Evolutionary conservation across 176 grass and related monocot species (phyloP), one percentile per base, ranked within the genome.

Genomic region (Metroxylon sagu): DNA sequence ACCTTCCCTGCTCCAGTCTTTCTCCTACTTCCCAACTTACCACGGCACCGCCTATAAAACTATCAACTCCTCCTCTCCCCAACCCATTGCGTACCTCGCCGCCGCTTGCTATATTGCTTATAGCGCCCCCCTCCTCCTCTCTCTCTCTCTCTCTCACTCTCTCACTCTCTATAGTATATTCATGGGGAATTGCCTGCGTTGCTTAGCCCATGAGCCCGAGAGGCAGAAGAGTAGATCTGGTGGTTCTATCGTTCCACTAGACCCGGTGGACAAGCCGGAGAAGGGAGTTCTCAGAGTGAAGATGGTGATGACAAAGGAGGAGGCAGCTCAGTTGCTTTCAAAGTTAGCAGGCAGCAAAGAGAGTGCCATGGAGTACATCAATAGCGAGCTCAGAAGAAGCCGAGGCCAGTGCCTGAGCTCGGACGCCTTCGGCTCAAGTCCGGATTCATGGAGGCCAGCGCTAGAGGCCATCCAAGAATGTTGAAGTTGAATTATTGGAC

Each of bases 221-320:
- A 23, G 21, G 21, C 21, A 23, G 21, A 23, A 23, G 21, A 23
- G 21, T 23, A 23, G 21, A 23, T 0, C 21, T 23, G 21, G 21
- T 23, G 21, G 21, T 23, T 23, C 21, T 1, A 23, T 23, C 21
- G 21, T 23, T 23, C 21, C 21, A 23, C 21, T 23, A 23, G 21
- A 23, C 21, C 21, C 0, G 21, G 21, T 23, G 21, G 21, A 23
- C 21, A 14, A 5, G 35, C 29, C n/a, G 18, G 77, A 21, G 0
- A 55, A 49, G 6, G 1, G 5, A 30, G 60, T 30, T 0, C 14
- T 64, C 25, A 79, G 67, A 39, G 71, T 87, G 71, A 82, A 76
- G 85, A 61, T 79, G 19, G 59, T 87, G 71, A 21, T 87, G 71
- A 72, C 8, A 53, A 82, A 76, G 62, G 76, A 60, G 57, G 79